Evolutionary conservation across 257 asterid species (phyloP).

Genomic region (Lantana camara): DNA sequence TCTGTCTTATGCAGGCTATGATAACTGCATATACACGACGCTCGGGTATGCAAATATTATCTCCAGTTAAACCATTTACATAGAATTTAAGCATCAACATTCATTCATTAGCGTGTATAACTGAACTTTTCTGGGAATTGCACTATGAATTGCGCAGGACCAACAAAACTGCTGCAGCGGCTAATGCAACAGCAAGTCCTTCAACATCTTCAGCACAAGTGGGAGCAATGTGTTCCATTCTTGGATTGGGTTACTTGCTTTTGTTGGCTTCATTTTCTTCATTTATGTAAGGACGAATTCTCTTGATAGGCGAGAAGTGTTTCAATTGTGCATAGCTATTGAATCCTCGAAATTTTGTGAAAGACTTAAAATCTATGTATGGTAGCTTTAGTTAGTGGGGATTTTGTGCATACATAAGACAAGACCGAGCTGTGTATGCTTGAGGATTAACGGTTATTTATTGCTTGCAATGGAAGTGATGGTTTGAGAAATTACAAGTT

Average conservation of each 20-base stretch:
- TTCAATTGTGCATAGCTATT: background rate
- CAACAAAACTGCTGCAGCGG: conserved; percentile 52
- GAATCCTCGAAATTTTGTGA: conserved; percentile 19
- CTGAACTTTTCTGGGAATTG: conserved; percentile 14
- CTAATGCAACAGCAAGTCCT: conserved; percentile 44
- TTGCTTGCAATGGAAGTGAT: conserved; percentile 16
- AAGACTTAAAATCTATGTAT: conserved; percentile 16
- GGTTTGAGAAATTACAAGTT: background rate
- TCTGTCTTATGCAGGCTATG: conserved; percentile 67
- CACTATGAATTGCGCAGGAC: conserved; percentile 43
- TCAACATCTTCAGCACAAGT: conserved; percentile 52
- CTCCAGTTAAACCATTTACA: background rate
- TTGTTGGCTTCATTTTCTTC: conserved; percentile 40
- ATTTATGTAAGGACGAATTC: conserved; percentile 29
- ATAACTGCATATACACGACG: conserved; percentile 70
- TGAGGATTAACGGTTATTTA: conserved; percentile 13
- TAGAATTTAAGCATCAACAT: background rate
- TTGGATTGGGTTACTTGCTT: conserved; percentile 39
- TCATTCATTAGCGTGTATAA: background rate
- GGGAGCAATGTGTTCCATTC: conserved; percentile 5
- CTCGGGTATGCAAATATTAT: conserved; percentile 55
- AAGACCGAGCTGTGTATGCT: conserved; percentile 26
- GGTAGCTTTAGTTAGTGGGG: conserved; percentile 21
- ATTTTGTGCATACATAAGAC: conserved; percentile 2
- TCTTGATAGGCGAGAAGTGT: background rate